phyloP scores from a whole-genome alignment of 441 rosid genomes.

The Daphne laureola region DNA sequence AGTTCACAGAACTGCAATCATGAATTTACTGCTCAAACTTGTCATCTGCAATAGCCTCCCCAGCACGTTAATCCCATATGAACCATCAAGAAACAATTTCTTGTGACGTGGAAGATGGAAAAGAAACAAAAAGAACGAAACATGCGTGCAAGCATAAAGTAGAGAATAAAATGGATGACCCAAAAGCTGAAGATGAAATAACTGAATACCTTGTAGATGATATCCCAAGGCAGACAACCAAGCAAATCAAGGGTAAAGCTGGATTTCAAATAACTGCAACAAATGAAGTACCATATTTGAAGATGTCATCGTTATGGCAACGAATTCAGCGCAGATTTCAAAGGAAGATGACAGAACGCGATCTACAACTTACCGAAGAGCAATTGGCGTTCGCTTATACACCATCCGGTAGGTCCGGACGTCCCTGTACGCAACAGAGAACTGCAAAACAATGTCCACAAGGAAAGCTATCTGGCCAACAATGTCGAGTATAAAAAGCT shows the following conservation, averaged over 20 bases:
- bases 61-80: not conserved
- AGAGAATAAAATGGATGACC: no score
- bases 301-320: no score
- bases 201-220: conserved; percentile 63
- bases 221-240: conserved; percentile 90
- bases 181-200: not conserved
- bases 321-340: no score
- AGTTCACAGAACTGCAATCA: not conserved
- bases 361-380: conserved; percentile 45
- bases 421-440: conserved; percentile 71
- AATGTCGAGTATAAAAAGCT: conserved; percentile 69
- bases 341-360: not conserved
- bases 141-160: no score
- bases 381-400: conserved; percentile 51
- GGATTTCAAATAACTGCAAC: conserved; percentile 71
- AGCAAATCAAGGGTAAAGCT: conserved; percentile 67
- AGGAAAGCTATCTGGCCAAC: conserved; percentile 84
- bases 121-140: no score
- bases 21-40: not conserved
- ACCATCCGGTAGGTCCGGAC: conserved; percentile 56
- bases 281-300: not conserved
- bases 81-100: not conserved
- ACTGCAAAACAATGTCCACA: conserved; percentile 61
- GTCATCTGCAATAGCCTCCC: not conserved
- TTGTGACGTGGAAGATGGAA: no score